Evolutionary conservation across 331 rosid species (phyloP).

Genomic region (Stylosanthes scabra): DNA sequence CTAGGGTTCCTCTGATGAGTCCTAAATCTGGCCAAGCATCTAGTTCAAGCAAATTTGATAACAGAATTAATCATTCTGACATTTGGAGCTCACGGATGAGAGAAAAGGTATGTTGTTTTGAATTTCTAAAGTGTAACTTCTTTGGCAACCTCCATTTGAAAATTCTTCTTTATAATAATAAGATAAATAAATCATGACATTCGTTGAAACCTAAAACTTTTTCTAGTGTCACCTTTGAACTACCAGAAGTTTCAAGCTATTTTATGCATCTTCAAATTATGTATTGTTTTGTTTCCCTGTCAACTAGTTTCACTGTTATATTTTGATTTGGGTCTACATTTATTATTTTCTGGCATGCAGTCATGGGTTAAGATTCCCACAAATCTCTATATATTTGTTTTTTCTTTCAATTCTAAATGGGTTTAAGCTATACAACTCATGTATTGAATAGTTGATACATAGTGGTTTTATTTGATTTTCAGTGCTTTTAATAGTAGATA

Average conservation of each 20-base stretch:
- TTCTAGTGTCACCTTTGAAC: constrained; percentile 14
- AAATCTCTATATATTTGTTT: not conserved
- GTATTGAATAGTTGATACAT: constrained; percentile 5
- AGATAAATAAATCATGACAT: constrained; percentile 16
- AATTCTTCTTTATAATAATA: constrained; percentile 17
- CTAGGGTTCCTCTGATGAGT: constrained; percentile 62
- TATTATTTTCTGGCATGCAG: constrained; percentile 8
- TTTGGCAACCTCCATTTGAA: constrained; percentile 2
- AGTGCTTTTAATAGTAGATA: not conserved
- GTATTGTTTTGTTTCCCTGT: constrained; percentile 8
- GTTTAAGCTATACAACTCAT: not conserved
- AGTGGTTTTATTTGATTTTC: not conserved
- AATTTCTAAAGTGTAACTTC: constrained; percentile 25
- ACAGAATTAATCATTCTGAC: constrained; percentile 62
- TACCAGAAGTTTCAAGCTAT: constrained; percentile 12
- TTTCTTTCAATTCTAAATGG: constrained; percentile 6
- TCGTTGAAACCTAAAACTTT: constrained; percentile 15
- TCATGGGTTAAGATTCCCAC: constrained; percentile 6
- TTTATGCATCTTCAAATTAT: not conserved
- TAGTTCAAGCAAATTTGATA: constrained; percentile 59
- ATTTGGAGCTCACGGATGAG: constrained; percentile 87
- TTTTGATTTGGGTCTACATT: constrained; percentile 6
- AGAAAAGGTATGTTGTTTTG: constrained; percentile 70
- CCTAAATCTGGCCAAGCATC: constrained; percentile 68
- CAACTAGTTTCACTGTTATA: constrained; percentile 8